Base-by-base conservation (phyloP, 2,329 filamentous ascomycete genomes). In the Aureobasidium subglaciale region DNA sequence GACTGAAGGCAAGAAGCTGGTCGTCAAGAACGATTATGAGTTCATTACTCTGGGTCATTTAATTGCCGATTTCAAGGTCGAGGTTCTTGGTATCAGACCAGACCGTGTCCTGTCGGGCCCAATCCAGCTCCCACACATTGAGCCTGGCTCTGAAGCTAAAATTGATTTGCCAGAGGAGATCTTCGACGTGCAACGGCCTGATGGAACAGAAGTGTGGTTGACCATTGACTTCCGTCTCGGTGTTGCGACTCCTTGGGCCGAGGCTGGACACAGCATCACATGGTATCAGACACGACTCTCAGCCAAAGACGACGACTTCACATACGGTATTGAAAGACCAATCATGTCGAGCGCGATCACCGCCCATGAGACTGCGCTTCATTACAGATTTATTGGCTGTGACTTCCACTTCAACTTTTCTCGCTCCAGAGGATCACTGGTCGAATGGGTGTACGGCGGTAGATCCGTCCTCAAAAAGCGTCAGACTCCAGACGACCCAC, bases 31-130 rank as follows among this genome's bases (percentile, higher is more conserved):
- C 55, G 56, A 65, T 30, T 65, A 67, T 46, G 70, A 73, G 34
- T 62, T 56, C 22, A 30, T 56, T 7, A n/a, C 53, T 5, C 30
- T 58, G 38, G 32, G 54, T 22, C 52, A 58, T 8, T 15, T 58
- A 2, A 43, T 43, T 5, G 53, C 53, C 11, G 52, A 56, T n/a
- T 55, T 30, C 53, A 55, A 55, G 20, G 41, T 55, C 8, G 53
- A 42, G 18, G 46, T 16, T 2, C 48, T 56, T 10, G 35, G 38
- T 15, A 38, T 50, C 9, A 42, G 50, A 35, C 80, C 90, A 59
- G 96, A 97, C 74, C 86, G 92, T 56, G 83, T 96, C 67, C 81
- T 82, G 55, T 76, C 79, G 65, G 90, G 85, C 20, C 78, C 82
- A 62, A 83, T 96, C 67, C 73, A 84, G 61, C 50, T 54, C 9